Base-by-base conservation (phyloP, 2,329 filamentous ascomycete species). In the Aspergillus arachidicola region DNA sequence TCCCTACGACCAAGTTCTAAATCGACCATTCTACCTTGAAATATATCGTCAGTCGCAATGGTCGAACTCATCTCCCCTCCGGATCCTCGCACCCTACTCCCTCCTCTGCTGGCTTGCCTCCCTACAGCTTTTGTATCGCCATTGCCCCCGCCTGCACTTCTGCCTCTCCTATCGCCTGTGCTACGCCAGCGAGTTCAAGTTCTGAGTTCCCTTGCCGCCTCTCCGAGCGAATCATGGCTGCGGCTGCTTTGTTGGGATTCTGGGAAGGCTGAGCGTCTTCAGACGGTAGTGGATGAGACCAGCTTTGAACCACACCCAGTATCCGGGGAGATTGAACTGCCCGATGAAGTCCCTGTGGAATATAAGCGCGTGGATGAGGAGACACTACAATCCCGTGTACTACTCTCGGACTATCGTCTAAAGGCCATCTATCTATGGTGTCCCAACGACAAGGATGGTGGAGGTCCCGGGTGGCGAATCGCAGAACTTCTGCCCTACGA, bases 301-400 rank as follows among this genome's bases (percentile, higher is more conserved):
- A 79, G 80, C 21, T 83, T 89, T 61, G 87, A 89, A 72, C 86
- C 86, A 51, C 87, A 90, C 68, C 87, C 87, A 0, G 84, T 85
- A 3, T 89, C 87, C 1, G 87, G 87, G 55, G 87, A 90, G 71
- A 84, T 90, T 51, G 87, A 90, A 71, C 75, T 89, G 5, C 83
- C 85, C 23, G 85, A 87, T 48, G 81, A 85, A n/a, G 77, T 84
- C 36, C 76, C 80, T 4, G 80, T 86, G 38, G 78, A 80, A 36
- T 90, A 87, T 76, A 83, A 85, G 64, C 81, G 86, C 43, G 76
- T 88, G 51, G 87, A 90, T 64, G 80, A 85, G 28, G 87, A 90
- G 74, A 90, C 87, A 1, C 74, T 90, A 26, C 86, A 87, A 50
- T 78, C 85, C 4, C 80, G 81, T 57, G 71, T 89, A 19, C 76